Conservation (phyloP, 805 yeast genomes). For the Candida incommunis region DNA sequence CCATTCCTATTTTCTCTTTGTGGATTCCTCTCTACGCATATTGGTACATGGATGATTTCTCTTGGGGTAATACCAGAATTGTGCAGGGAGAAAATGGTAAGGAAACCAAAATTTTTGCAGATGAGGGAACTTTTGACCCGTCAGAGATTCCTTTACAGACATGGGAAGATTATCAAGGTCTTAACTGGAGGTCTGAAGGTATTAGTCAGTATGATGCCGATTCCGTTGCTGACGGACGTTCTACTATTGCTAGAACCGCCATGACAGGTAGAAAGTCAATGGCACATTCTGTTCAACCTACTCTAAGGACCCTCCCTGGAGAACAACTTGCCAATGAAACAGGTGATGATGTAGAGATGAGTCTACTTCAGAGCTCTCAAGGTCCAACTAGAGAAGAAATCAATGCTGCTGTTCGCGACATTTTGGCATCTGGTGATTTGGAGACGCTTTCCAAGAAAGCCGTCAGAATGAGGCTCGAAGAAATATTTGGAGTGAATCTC, state of each 20-base stretch:
- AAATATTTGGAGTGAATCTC: conserved; percentile 21
- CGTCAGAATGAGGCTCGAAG: conserved; percentile 23
- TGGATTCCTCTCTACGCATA: conserved; percentile 43
- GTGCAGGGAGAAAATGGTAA: conserved; percentile 39
- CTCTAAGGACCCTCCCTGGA: background rate
- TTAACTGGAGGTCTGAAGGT: conserved; percentile 23
- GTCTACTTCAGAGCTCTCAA: conserved; percentile 8
- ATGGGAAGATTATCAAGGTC: conserved; percentile 47
- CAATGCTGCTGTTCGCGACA: conserved; percentile 23
- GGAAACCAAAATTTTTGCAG: conserved; percentile 30
- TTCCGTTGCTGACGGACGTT: conserved; percentile 4
- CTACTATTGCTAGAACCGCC: background rate
- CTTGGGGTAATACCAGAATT: conserved; percentile 53
- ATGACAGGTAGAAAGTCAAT: background rate
- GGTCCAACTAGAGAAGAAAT: conserved; percentile 24
- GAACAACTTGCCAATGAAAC: background rate
- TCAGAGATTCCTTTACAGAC: conserved; percentile 37
- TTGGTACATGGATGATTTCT: conserved; percentile 55
- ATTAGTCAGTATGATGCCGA: conserved; percentile 3
- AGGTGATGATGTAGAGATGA: conserved; percentile 13
- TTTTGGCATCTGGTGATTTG: conserved; percentile 24
- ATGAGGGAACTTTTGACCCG: conserved; percentile 42
- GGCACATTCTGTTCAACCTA: background rate
- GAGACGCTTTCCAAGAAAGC: conserved; percentile 25
- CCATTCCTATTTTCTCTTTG: conserved; percentile 46